Base-by-base conservation (phyloP, 371 early-diverging fungal genomes). In the Cokeromyces recurvatus region DNA sequence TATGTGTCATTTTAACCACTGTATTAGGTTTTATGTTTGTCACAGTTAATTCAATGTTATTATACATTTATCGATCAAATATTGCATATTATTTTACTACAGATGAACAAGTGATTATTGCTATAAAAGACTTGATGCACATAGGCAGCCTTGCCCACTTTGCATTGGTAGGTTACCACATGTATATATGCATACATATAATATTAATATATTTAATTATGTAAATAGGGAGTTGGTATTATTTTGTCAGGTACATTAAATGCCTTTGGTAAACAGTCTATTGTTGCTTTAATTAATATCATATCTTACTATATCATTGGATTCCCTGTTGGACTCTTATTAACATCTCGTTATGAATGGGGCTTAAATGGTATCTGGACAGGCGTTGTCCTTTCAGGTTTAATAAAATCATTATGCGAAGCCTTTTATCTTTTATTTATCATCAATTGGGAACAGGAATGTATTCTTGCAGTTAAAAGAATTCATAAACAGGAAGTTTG, bases 101-200 rank as follows among this genome's bases (percentile, higher is more conserved):
- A 0, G 81, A 81, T 41, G 55, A 65, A 41, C 55, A 52, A 11
- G 87, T 89, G 2, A 50, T 55, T 23, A 48, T 37, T 21, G 62
- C 61, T 15, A 57, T 59, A 2, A 48, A 51, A 36, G 86, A 86
- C 25, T 53, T 89, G 12, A 62, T 86, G 48, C 84, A 82, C 6
- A 80, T 89, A 37, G 91, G 86, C 31, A 85, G 89, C 38, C 64
- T 86, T 16, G 82, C 84, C 36, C 91, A 90, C 34, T 66, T 89
- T 57, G 82, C 74, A 5, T 32, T 57, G 32, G 65, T 69, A 58
- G 17, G 48, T 38, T 25, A 32, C 2, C n/a, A n/a, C n/a, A n/a
- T n/a, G n/a, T n/a, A 38, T 9, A 12, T 17, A 40, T 27, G 35
- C 14, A 35, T 27, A 16, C 24, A 5, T 24, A 1, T 24, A 14